Evolutionary conservation across 495 filamentous ascomycete species (phyloP).

Genomic region (Echria macrotheca): DNA sequence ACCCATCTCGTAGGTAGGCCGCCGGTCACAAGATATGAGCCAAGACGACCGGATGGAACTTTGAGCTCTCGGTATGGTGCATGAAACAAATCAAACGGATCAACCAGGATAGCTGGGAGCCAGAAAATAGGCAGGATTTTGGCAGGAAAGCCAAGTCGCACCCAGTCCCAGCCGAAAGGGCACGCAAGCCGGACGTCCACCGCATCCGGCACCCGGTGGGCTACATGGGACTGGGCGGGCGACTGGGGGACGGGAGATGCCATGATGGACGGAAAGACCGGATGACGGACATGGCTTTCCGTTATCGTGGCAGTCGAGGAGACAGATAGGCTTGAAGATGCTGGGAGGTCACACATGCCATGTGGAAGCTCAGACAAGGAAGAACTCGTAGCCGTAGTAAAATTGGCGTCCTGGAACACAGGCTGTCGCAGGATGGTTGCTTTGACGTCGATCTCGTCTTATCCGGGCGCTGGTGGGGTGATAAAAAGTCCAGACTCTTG

Average conservation of each 20-base stretch:
- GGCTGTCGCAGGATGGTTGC: conserved; percentile 24
- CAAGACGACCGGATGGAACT: too few relatives aligned
- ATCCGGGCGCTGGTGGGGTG: conserved; percentile 11
- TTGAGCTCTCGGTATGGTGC: conserved; percentile 1
- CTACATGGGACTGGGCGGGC: conserved; percentile 1
- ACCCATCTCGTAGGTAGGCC: too few relatives aligned
- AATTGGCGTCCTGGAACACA: conserved; percentile 26
- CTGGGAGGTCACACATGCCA: conserved; percentile 18
- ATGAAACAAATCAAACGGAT: conserved; percentile 13
- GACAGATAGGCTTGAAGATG: conserved; percentile 1
- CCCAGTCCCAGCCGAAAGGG: background rate
- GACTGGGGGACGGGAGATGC: background rate
- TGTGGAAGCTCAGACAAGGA: conserved; percentile 27
- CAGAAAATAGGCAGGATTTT: background rate
- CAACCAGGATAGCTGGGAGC: conserved; percentile 7
- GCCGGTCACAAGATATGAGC: background rate
- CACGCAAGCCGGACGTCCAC: conserved; percentile 9
- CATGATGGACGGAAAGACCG: conserved; percentile 10
- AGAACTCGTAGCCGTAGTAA: conserved; percentile 19
- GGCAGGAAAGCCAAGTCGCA: too few relatives aligned
- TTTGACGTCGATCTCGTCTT: conserved; percentile 26
- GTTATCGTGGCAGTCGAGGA: background rate
- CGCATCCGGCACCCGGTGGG: conserved; percentile 18
- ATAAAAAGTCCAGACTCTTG: background rate
- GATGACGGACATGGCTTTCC: conserved; percentile 17